Evolutionary conservation across 768 basidiomycete genomes (phyloP), one percentile per base, ranked within the genome.

Genomic region (Serpula lacrymans): DNA sequence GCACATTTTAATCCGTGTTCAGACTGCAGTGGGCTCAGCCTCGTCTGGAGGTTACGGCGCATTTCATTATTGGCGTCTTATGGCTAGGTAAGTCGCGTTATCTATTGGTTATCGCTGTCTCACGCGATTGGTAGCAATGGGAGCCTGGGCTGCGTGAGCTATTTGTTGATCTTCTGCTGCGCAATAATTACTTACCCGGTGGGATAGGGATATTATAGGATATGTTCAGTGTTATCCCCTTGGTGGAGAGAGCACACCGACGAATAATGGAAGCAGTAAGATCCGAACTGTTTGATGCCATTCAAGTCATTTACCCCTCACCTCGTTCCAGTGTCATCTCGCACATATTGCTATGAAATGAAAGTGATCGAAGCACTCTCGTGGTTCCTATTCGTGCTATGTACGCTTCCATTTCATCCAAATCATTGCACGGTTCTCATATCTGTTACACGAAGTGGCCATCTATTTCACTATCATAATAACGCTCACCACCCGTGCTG

Each of bases 321-420:
- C 34, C 22, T 37, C 21, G 32, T 8, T 37, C n/a, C 38, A 88
- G 88, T 77, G 41, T 73, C 74, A 37, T 60, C 63, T 6, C 65
- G 67, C 49, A 57, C 64, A 20, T 88, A 73, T 49, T 90, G 88
- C 57, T 83, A 85, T 57, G 77, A 87, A 54, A 84, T 88, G 82
- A 86, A 84, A 60, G 80, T 80, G 33, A 70, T 87, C 24, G 76
- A 88, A 49, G 85, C 83, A 2, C 77, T 89, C 56, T 88, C 87
- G 1, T 89, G 88, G 88, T 69, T 76, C 54, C 62, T 77, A 37
- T 89, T 88, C 53, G 68, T 69, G 42, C 50, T 72, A 34, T 69
- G 75, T 76, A 29, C 23, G 72, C 58, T 30, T 39, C 12, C 33
- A 27, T 18, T 43, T 39, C 29, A 37, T 20, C 28, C 10, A 13